Percentiles rank a stretch among this genome's conserved stretches.
Evolutionary conservation across 179 eudicot genomes (phyloP).

Genomic region (Sideroxylon spinosum): DNA sequence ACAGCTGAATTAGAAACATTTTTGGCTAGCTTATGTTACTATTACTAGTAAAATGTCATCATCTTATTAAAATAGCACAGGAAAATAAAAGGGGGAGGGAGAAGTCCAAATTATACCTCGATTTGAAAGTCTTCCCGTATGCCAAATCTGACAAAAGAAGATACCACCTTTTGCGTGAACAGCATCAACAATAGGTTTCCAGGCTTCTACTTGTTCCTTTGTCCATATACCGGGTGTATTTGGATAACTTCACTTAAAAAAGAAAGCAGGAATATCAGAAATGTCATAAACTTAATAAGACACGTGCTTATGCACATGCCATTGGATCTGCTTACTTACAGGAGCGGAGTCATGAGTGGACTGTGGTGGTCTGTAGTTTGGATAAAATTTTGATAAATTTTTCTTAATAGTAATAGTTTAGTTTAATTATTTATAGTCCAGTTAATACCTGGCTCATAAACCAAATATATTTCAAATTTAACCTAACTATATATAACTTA

Average conservation of each 20-base stretch:
- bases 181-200: constrained; percentile 39
- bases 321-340: too few relatives aligned
- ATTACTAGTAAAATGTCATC: neutral
- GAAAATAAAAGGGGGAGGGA: neutral
- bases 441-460: too few relatives aligned
- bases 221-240: constrained; percentile 36
- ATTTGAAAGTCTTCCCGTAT: constrained; percentile 34
- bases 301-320: too few relatives aligned
- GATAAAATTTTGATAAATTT: too few relatives aligned
- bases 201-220: constrained; percentile 37
- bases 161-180: constrained; percentile 39
- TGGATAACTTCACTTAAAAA: constrained; percentile 21
- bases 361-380: too few relatives aligned
- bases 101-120: constrained; percentile 12
- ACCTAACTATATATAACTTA: too few relatives aligned
- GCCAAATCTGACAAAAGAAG: constrained; percentile 38
- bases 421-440: too few relatives aligned
- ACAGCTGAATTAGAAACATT: neutral
- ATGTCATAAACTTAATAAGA: neutral
- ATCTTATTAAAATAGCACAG: too few relatives aligned
- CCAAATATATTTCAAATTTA: too few relatives aligned
- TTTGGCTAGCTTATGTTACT: neutral
- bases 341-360: too few relatives aligned
- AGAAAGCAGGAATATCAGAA: neutral
- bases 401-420: too few relatives aligned